Evolutionary conservation across 306 rosid genomes (phyloP).

Genomic region (Ammopiptanthus mongolicus): DNA sequence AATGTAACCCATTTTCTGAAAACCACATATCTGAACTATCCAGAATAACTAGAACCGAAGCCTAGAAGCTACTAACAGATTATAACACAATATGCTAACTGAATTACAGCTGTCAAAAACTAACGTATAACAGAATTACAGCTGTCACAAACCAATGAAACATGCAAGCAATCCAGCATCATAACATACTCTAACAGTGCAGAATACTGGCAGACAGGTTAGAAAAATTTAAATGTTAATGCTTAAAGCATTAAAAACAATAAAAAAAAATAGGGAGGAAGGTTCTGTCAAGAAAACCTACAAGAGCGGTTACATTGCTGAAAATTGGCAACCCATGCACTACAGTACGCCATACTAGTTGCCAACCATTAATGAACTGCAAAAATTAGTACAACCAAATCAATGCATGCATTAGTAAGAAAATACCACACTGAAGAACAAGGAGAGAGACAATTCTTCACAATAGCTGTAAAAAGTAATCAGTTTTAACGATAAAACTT

Average conservation of each 20-base stretch:
- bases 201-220: background rate
- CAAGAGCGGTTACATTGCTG: slow-evolving; percentile 65
- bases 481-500: slow-evolving; percentile 1
- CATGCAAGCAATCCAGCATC: background rate
- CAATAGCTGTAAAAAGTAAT: background rate
- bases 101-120: background rate
- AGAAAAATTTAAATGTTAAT: background rate
- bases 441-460: slow-evolving; percentile 2
- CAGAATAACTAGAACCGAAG: no score
- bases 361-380: slow-evolving; percentile 76
- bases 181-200: background rate
- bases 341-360: slow-evolving; percentile 65
- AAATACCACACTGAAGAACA: background rate
- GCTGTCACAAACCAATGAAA: no score
- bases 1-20: no score
- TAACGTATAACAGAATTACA: no score
- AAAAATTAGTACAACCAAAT: slow-evolving; percentile 27
- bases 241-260: background rate
- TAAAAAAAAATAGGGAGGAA: background rate
- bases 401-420: slow-evolving; percentile 10
- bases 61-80: background rate
- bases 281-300: slow-evolving; percentile 41
- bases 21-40: background rate
- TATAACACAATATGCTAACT: background rate
- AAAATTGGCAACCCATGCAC: slow-evolving; percentile 76